phyloP scores from a whole-genome alignment of 345 rosid species.

The Salix arbutifolia region DNA sequence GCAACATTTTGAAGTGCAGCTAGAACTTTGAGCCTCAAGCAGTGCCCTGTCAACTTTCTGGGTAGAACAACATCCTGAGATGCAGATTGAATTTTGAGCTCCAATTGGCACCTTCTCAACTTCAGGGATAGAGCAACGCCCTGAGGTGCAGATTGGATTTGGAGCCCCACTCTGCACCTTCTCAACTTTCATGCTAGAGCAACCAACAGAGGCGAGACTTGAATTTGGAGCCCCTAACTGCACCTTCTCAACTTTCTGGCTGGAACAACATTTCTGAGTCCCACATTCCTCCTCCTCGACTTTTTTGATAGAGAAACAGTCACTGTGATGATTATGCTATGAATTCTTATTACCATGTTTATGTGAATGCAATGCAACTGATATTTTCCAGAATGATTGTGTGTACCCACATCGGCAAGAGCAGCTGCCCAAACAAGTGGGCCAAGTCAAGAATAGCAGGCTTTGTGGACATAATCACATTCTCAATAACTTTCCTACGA shows the following conservation, averaged over 20 bases:
- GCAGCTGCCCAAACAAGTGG: slow-evolving; percentile 91
- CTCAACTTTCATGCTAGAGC: slow-evolving; percentile 5
- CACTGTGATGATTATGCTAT: slow-evolving; percentile 1
- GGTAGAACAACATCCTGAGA: neutral
- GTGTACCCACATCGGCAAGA: slow-evolving; percentile 78
- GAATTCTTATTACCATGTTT: slow-evolving; percentile 7
- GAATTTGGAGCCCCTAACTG: neutral
- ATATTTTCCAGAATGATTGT: slow-evolving; percentile 21
- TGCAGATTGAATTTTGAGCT: too few relatives aligned
- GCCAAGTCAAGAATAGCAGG: slow-evolving; percentile 64
- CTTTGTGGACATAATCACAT: slow-evolving; percentile 57
- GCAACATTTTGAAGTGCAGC: too few relatives aligned
- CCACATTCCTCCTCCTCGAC: neutral
- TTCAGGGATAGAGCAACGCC: too few relatives aligned
- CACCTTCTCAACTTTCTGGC: neutral
- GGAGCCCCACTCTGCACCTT: neutral
- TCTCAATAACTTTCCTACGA: slow-evolving; percentile 60
- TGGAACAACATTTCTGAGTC: neutral
- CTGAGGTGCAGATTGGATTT: too few relatives aligned
- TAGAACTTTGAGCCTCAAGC: too few relatives aligned
- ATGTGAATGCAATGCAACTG: neutral
- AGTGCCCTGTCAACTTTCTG: too few relatives aligned
- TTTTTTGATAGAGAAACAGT: neutral
- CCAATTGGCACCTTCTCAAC: too few relatives aligned
- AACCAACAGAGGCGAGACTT: too few relatives aligned